A percentile compares a stretch with the other conserved stretches of the same genome.
Evolutionary conservation across 306 rosid species (phyloP).

Genomic region (Hippophae gyantsensis): DNA sequence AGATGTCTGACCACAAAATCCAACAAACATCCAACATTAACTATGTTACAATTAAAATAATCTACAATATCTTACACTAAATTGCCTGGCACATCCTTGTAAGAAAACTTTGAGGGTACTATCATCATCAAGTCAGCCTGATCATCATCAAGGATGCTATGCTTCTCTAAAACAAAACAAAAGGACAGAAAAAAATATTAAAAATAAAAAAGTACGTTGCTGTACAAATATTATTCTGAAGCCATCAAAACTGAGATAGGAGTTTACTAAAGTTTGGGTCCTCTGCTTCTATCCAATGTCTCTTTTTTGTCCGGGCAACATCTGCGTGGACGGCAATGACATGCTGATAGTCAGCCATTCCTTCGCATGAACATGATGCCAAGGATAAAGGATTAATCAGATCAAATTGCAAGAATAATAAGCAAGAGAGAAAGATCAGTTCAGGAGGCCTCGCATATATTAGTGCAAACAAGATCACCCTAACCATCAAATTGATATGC

Average conservation of each 20-base stretch:
- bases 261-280: constrained; percentile 48
- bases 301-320: constrained; percentile 51
- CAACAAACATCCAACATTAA: constrained; percentile 6
- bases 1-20: neutral
- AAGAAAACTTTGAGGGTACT: constrained; percentile 64
- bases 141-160: constrained; percentile 47
- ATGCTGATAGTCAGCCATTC: constrained; percentile 92
- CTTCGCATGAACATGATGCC: constrained; percentile 28
- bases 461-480: constrained; percentile 6
- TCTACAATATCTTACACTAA: constrained; percentile 50
- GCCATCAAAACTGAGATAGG: constrained; percentile 12
- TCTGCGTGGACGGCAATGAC: constrained; percentile 77
- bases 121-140: constrained; percentile 73
- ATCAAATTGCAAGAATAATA: neutral
- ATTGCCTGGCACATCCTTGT: constrained; percentile 72
- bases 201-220: neutral
- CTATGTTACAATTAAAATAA: neutral
- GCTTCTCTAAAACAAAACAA: constrained; percentile 36
- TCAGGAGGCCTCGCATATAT: neutral
- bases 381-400: constrained; percentile 14
- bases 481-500: constrained; percentile 78
- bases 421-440: constrained; percentile 1
- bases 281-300: constrained; percentile 51
- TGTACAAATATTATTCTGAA: neutral
- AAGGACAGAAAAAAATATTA: constrained; percentile 7